Percentiles rank a stretch among this genome's conserved stretches.
Conservation (phyloP, 2,329 filamentous ascomycete species). For the Teratosphaeria destructans region DNA sequence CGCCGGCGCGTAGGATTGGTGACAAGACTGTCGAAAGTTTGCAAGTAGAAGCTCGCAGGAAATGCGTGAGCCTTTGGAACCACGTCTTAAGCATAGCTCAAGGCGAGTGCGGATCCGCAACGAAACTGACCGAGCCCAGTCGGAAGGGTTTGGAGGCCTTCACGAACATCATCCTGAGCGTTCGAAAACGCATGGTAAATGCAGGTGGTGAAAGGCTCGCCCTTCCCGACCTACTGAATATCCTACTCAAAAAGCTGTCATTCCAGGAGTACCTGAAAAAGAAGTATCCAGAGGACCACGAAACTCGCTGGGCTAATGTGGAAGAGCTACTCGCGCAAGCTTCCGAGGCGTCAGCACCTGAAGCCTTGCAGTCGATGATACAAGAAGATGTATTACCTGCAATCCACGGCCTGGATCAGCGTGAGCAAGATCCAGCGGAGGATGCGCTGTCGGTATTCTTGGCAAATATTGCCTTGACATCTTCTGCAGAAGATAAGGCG, state of each 20-base stretch:
- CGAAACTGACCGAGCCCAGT: constrained; percentile 45
- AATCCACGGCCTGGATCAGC: constrained; percentile 55
- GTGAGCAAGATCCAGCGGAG: constrained; percentile 37
- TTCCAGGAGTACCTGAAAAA: constrained; percentile 66
- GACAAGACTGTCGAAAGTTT: constrained; percentile 65
- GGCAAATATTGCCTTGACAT: constrained; percentile 80
- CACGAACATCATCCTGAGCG: constrained; percentile 49
- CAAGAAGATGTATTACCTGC: constrained; percentile 48
- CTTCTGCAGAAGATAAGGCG: constrained; percentile 59
- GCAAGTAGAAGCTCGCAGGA: constrained; percentile 63
- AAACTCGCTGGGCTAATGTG: constrained; percentile 76
- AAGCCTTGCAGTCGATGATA: constrained; percentile 12
- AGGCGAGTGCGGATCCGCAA: constrained; percentile 40
- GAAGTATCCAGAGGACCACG: constrained; percentile 62
- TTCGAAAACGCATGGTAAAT: constrained; percentile 39
- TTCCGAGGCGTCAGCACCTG: constrained; percentile 50
- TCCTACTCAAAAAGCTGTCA: constrained; percentile 53
- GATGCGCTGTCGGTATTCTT: constrained; percentile 70
- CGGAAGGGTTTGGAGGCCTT: constrained; percentile 49
- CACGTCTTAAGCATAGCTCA: constrained; percentile 53
- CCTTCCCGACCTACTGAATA: constrained; percentile 39
- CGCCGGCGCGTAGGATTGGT: constrained; percentile 70
- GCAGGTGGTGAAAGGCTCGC: background rate
- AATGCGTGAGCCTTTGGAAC: constrained; percentile 62
- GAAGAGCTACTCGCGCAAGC: constrained; percentile 78